These are phyloP conservation scores for Lunularia cruciata DNA, from an alignment of 225 moss, liverwort and hornwort species.

Conservation along the genomic window DNA sequence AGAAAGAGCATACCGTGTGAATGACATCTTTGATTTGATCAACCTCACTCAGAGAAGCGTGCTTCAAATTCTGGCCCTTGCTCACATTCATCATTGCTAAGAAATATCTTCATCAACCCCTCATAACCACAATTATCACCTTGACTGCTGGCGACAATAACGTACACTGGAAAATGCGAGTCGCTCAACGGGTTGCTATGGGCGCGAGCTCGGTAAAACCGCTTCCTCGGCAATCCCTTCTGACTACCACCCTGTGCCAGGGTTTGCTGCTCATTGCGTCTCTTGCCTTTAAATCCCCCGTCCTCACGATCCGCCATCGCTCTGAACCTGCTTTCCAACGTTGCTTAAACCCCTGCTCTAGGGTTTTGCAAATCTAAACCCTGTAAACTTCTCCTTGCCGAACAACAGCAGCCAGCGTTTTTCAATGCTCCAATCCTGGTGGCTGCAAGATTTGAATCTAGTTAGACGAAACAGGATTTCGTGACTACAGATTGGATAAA, in stretches of 20 bases:
- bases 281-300: conserved; percentile 50
- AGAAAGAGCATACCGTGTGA: too few relatives aligned
- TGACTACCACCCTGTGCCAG: conserved; percentile 56
- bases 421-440: too few relatives aligned
- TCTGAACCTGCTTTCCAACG: background rate
- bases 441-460: too few relatives aligned
- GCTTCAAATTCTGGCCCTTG: too few relatives aligned
- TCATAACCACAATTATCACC: too few relatives aligned
- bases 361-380: background rate
- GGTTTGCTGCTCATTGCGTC: conserved; percentile 69
- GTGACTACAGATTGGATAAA: too few relatives aligned
- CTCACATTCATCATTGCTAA: too few relatives aligned
- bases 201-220: conserved; percentile 89
- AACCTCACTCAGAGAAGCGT: background rate
- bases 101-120: too few relatives aligned
- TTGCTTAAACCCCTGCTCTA: background rate
- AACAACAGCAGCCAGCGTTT: too few relatives aligned
- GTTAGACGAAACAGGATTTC: too few relatives aligned
- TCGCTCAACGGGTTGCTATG: conserved; percentile 97
- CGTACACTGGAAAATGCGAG: conserved; percentile 86
- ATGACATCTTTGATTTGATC: too few relatives aligned
- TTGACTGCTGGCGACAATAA: background rate
- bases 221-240: conserved; percentile 80
- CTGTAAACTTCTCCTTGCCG: too few relatives aligned
- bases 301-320: conserved; percentile 34